Evolutionary conservation across 495 filamentous ascomycete genomes (phyloP), one percentile per base, ranked within the genome.

Genomic region (Rusavskia elegans): DNA sequence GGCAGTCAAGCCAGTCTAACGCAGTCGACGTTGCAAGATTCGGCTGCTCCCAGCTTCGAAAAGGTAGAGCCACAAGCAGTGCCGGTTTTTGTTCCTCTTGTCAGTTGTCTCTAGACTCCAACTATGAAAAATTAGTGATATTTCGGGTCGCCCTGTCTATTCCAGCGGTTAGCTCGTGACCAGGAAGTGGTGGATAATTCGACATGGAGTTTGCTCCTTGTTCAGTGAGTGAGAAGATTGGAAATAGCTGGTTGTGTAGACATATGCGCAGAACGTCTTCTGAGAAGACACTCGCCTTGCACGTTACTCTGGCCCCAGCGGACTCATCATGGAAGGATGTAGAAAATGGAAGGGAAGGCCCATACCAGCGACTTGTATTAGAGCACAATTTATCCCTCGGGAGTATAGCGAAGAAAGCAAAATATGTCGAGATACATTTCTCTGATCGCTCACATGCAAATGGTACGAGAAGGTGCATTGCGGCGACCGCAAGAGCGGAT

Each of bases 231-330:
- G 74, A 77, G 72, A 77, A 77, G 72, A 75, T 72, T 62, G 55
- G 56, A 52, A 53, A 59, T 62, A 60, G 72, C 73, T 76, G 73
- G 72, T 71, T 56, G 68, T 70, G 64, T 63, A 76, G 72, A 56
- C 72, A 77, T 66, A 51, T 55, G 53, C 20, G 11, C 35, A 35
- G 10, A 14, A 11, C 32, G 2, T 35, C 32, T 35, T 35, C 32
- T 10, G 32, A 35, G 30, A 44, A 50, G 41, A 30, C 9, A 35
- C 6, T 36, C 0, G 21, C 29, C 48, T 38, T 39, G 5, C 16
- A 20, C 65, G 58, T 70, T 77, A 72, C 69, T 76, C 66, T 77
- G 72, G 74, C 73, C 74, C 73, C 71, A 76, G 74, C 72, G 64
- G 56, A 60, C 60, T 76, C 74, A 76, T 77, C 74, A 69, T 61